Evolutionary conservation across 192 early-diverging fungal genomes (phyloP).

Genomic region (Coemansia sp.): DNA sequence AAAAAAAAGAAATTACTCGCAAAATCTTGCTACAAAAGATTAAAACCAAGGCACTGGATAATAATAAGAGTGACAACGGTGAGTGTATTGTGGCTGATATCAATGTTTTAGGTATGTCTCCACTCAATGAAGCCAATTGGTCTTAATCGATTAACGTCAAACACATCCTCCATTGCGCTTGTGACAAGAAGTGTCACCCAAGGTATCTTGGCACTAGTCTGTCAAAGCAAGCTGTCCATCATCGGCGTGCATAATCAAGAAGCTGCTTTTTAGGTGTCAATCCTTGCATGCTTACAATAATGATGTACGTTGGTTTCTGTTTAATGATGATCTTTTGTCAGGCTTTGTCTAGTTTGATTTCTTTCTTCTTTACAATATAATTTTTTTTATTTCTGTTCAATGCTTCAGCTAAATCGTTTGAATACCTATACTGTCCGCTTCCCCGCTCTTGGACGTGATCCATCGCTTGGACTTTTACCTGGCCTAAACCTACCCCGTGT

Average conservation of each 20-base stretch:
- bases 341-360: not conserved
- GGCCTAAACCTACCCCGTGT: not conserved
- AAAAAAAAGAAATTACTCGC: not conserved
- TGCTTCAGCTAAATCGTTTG: not conserved
- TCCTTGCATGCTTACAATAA: not conserved
- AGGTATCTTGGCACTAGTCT: not conserved
- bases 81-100: not conserved
- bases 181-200: not conserved
- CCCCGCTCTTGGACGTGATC: not conserved
- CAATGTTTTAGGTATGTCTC: not conserved
- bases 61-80: not conserved
- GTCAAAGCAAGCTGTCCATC: not conserved
- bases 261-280: not conserved
- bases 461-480: not conserved
- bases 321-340: too few species aligned
- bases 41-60: not conserved
- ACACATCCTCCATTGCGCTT: not conserved
- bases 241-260: not conserved
- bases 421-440: not conserved
- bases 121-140: not conserved
- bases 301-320: too few species aligned
- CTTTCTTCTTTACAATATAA: not conserved
- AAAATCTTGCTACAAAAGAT: not conserved
- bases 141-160: not conserved
- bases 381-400: not conserved